Conservation (phyloP, 257 asterid species). For the Euphrasia confusa region DNA sequence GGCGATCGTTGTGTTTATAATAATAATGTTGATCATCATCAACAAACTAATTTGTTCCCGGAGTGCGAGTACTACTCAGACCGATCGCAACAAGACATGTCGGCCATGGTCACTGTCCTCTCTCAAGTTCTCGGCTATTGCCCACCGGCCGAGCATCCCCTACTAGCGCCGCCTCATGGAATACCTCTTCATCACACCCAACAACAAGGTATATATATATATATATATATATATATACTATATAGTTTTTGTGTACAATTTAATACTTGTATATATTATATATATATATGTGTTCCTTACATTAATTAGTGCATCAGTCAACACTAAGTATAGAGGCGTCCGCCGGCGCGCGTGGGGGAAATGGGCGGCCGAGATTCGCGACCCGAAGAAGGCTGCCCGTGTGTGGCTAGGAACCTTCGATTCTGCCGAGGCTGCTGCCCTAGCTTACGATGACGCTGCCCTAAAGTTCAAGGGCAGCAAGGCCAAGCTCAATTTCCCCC, state of each 20-base stretch:
- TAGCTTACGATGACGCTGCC: neutral
- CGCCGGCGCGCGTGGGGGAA: constrained; percentile 89
- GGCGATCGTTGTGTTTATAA: too few relatives aligned
- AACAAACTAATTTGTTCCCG: too few relatives aligned
- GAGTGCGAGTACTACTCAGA: constrained; percentile 23
- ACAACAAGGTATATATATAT: constrained; percentile 39
- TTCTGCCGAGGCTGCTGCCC: constrained; percentile 81
- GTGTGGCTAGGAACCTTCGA: constrained; percentile 86
- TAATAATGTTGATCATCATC: too few relatives aligned
- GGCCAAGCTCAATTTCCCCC: constrained; percentile 8
- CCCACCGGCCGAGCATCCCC: neutral
- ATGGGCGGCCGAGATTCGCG: constrained; percentile 88
- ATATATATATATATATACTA: too few relatives aligned
- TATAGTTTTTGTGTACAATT: too few relatives aligned
- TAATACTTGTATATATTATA: too few relatives aligned
- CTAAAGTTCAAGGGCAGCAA: neutral
- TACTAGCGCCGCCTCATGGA: constrained; percentile 5
- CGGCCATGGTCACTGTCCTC: constrained; percentile 74
- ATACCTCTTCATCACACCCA: constrained; percentile 28
- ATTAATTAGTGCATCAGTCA: neutral
- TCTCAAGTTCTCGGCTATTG: constrained; percentile 71
- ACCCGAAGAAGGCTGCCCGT: constrained; percentile 75
- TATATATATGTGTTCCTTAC: too few relatives aligned
- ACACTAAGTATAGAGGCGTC: constrained; percentile 65
- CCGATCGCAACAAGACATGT: constrained; percentile 72